Conservation (phyloP, 2,329 filamentous ascomycete genomes). For the Monosporascus sp. region DNA sequence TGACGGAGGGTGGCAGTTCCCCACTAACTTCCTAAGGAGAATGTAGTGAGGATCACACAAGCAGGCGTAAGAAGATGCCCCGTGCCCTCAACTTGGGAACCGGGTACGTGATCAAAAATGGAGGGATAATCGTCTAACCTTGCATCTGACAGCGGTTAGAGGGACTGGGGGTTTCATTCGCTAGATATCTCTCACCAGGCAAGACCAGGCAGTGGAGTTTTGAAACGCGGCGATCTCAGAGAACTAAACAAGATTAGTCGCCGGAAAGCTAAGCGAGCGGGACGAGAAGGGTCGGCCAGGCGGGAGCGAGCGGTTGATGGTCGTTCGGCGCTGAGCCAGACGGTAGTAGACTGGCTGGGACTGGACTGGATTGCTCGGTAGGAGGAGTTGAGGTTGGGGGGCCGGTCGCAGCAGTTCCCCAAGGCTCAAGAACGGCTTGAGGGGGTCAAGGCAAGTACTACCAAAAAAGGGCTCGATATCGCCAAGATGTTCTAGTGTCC, state of each 20-base stretch:
- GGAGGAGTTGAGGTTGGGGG: neutral
- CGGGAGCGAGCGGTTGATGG: neutral
- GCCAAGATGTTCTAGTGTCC: neutral
- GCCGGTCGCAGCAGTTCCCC: neutral
- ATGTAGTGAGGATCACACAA: conserved; percentile 29
- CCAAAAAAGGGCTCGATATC: neutral
- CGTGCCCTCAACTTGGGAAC: conserved; percentile 25
- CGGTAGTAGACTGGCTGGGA: neutral
- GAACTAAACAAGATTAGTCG: neutral
- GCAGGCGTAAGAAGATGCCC: conserved; percentile 27
- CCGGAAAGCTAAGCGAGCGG: neutral
- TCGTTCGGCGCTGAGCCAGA: neutral
- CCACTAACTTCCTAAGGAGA: conserved; percentile 20
- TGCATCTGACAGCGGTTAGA: conserved; percentile 34
- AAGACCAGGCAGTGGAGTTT: conserved; percentile 13
- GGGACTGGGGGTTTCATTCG: conserved; percentile 35
- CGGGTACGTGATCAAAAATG: conserved; percentile 26
- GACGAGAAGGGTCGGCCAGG: neutral
- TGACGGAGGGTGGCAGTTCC: conserved; percentile 30
- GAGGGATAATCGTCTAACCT: conserved; percentile 31
- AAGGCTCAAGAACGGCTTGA: neutral
- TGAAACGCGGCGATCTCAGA: neutral
- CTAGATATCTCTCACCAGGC: conserved; percentile 9
- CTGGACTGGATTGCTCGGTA: neutral
- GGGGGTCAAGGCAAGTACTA: neutral